Evolutionary conservation across 1,139 yeast genomes (phyloP).

Genomic region (Saccharomyces pastorianus): DNA sequence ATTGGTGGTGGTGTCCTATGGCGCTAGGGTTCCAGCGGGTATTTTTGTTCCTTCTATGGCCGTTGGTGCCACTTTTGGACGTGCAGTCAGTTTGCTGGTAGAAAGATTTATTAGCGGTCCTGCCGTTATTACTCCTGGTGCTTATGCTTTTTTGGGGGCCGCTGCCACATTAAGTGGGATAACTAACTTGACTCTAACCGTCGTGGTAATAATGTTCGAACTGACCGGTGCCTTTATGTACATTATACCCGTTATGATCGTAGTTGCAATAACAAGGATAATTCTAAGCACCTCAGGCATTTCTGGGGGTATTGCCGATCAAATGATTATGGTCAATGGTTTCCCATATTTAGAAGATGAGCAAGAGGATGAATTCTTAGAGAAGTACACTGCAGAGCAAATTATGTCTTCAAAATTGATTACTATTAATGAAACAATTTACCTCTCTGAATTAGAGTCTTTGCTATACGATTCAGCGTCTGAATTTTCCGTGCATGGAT

Average conservation of each 20-base stretch:
- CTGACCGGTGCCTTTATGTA: conserved; percentile 87
- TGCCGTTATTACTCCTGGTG: conserved; percentile 76
- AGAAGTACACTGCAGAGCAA: conserved; percentile 44
- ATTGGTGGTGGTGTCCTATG: conserved; percentile 77
- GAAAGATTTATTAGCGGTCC: conserved; percentile 41
- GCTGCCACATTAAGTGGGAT: conserved; percentile 93
- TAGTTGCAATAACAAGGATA: conserved; percentile 80
- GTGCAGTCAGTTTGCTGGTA: conserved; percentile 61
- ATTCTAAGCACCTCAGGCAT: conserved; percentile 70
- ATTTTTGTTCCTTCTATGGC: conserved; percentile 97
- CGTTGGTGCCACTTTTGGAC: conserved; percentile 89
- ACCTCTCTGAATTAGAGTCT: conserved; percentile 32
- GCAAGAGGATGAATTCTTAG: conserved; percentile 47
- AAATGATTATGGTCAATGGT: conserved; percentile 84
- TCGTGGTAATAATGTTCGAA: conserved; percentile 93
- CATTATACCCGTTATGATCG: conserved; percentile 92
- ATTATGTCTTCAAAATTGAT: conserved; percentile 59
- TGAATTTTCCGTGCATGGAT: conserved; percentile 42
- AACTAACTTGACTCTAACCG: conserved; percentile 84
- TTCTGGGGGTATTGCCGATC: conserved; percentile 83
- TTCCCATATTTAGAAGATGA: conserved; percentile 75
- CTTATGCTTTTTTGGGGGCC: conserved; percentile 94
- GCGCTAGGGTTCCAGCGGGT: conserved; percentile 90
- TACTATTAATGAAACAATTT: conserved; percentile 38
- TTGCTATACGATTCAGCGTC: conserved; percentile 15